These are phyloP conservation scores for Urostyla sp. DNA, from an alignment of 73 alveolate species.

Conservation along the genomic window DNA sequence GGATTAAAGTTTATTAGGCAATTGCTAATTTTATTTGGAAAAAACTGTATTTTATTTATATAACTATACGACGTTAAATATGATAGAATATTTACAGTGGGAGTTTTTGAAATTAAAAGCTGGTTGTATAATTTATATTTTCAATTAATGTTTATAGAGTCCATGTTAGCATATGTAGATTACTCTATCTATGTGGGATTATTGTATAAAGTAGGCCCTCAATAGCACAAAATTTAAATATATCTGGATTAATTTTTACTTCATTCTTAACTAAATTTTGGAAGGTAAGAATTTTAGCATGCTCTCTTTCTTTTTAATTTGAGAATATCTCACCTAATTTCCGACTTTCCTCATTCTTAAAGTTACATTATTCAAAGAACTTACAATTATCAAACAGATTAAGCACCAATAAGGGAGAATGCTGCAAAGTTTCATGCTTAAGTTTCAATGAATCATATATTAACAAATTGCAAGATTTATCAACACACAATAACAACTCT, in stretches of 20 bases:
- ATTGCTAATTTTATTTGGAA: neutral
- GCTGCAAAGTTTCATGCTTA: neutral
- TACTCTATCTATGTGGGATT: no score
- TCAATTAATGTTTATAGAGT: slow-evolving; percentile 4
- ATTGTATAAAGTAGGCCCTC: no score
- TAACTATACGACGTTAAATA: no score
- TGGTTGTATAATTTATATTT: neutral
- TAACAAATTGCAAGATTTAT: neutral
- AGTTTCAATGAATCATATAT: slow-evolving; percentile 7
- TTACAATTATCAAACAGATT: neutral
- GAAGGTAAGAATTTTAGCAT: no score
- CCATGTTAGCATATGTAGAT: slow-evolving; percentile 38
- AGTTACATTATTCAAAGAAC: neutral
- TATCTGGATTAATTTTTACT: no score
- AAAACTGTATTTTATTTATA: neutral
- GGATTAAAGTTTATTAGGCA: slow-evolving; percentile 25
- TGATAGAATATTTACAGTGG: no score
- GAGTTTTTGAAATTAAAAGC: neutral
- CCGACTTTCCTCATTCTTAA: slow-evolving; percentile 38
- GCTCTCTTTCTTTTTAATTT: no score
- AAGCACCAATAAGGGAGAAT: neutral
- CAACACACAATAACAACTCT: neutral
- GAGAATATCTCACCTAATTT: no score
- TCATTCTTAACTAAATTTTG: no score
- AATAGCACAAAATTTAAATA: no score